These are phyloP conservation scores for Kappamyces sp. DNA, from an alignment of 192 early-diverging fungal genomes.

Conservation along the genomic window DNA sequence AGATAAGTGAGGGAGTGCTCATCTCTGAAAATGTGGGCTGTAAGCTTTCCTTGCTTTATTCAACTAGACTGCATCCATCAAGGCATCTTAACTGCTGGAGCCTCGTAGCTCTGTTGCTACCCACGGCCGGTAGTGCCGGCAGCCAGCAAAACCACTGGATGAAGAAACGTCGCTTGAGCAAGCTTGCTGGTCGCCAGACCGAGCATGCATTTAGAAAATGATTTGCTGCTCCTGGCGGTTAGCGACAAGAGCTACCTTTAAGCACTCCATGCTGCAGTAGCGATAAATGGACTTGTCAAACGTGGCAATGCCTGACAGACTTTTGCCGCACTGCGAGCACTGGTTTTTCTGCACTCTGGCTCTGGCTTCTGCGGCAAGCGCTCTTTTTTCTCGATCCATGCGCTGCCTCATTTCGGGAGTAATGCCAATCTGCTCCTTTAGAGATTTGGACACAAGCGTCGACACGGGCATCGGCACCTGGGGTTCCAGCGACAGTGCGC, in stretches of 20 bases:
- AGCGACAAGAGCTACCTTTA: constrained; percentile 12
- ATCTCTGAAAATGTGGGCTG: too few relatives aligned
- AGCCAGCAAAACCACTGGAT: too few relatives aligned
- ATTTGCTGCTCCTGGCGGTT: too few relatives aligned
- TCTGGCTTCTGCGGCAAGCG: constrained; percentile 69
- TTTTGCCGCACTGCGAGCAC: constrained; percentile 58
- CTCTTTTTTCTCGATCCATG: constrained; percentile 74
- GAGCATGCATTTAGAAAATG: too few relatives aligned
- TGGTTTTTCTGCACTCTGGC: constrained; percentile 44
- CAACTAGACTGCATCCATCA: too few relatives aligned
- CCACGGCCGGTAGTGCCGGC: too few relatives aligned
- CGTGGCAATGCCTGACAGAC: constrained; percentile 47
- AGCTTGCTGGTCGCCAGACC: too few relatives aligned
- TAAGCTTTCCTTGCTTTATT: too few relatives aligned
- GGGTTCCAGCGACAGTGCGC: constrained; percentile 13
- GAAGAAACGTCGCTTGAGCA: too few relatives aligned
- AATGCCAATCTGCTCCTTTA: constrained; percentile 45
- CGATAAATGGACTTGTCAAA: constrained; percentile 72
- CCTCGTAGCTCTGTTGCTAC: too few relatives aligned
- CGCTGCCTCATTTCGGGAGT: constrained; percentile 63
- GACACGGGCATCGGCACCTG: background rate
- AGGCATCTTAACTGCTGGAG: too few relatives aligned
- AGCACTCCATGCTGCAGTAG: constrained; percentile 45
- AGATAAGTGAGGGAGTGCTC: too few relatives aligned
- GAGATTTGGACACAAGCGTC: constrained; percentile 20